These are phyloP conservation scores for Gossypium australe DNA, from an alignment of 345 rosid genomes.

Conservation along the genomic window DNA sequence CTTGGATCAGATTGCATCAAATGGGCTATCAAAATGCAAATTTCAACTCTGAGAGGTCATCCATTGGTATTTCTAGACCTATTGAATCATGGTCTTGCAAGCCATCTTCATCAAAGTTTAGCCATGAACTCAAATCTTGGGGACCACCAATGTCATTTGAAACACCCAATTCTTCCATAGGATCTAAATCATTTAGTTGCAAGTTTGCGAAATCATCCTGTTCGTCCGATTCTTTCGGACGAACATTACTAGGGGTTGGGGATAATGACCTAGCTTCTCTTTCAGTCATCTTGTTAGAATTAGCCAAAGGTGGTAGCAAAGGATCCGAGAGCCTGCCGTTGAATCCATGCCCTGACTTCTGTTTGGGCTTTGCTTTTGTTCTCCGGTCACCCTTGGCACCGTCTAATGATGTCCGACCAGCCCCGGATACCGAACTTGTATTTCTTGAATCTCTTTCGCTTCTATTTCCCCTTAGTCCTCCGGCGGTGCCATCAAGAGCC, in stretches of 20 bases:
- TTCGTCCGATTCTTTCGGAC: conserved; percentile 36
- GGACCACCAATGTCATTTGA: conserved; percentile 29
- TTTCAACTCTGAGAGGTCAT: conserved; percentile 62
- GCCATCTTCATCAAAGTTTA: conserved; percentile 60
- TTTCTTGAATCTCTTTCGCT: conserved; percentile 39
- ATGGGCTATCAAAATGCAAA: conserved; percentile 18
- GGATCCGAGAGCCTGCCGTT: conserved; percentile 5
- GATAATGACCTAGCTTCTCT: neutral
- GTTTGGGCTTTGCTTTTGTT: conserved; percentile 59
- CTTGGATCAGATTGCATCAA: neutral
- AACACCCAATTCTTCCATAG: conserved; percentile 39
- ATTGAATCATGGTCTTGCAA: conserved; percentile 67
- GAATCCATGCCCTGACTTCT: conserved; percentile 38
- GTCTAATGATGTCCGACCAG: conserved; percentile 22
- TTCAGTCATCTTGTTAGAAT: conserved; percentile 15
- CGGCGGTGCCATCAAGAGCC: conserved; percentile 36
- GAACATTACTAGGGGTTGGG: neutral
- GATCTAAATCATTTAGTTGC: conserved; percentile 50
- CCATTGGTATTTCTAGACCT: conserved; percentile 91
- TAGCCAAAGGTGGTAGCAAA: conserved; percentile 12
- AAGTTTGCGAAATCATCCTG: conserved; percentile 42
- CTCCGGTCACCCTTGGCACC: conserved; percentile 24
- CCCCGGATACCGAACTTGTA: conserved; percentile 21
- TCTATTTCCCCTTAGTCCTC: conserved; percentile 51
- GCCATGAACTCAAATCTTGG: conserved; percentile 60